Base-by-base conservation (phyloP, 73 alveolate species). In the Tetrahymena malaccensis region DNA sequence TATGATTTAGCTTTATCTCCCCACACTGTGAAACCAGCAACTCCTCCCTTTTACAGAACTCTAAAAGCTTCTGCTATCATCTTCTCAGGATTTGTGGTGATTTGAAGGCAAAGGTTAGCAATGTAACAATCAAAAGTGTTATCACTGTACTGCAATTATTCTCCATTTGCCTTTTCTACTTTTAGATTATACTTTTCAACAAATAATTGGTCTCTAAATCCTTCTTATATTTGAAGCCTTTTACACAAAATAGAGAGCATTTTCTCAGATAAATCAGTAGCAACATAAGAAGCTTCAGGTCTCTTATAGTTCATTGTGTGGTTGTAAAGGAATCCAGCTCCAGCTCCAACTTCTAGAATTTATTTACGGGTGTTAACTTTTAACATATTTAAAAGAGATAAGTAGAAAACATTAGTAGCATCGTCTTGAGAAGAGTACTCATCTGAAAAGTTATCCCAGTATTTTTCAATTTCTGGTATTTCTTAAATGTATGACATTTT, bases 11-110 rank as follows among this genome's bases (percentile, higher is more conserved):
- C 99, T 40, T 85, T 93, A 43, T 97, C 97, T 16, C 98, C 98
- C 98, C 98, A 97, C 22, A 97, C 98, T 8, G 97, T 55, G 85
- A 97, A 97, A 43, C 97, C 99, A 19, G 95, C 96, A 35, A 34
- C 43, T 8, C 97, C 96, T 15, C 97, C 98, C 35, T 94, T 89
- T 84, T 97, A 43, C 2, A 95, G 40, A 10, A 97, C 98, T 94
- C 98, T 94, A 34, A n/a, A 94, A 16, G 99, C 98, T 94, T 97
- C 99, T 12, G 43, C 37, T 16, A 97, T 22, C 94, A 96, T 94
- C 50, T 97, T 96, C 94, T n/a, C 27, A 85, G 95, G 97, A 85
- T 97, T 94, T 17, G 94, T 94, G 34, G 96, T 98, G 1, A 96
- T 17, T 97, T 94, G 83, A 85, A 97, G 95, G 33, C 98, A 96